phyloP scores from a whole-genome alignment of 805 yeast genomes.

The Wilhelminamyces savonicus region DNA sequence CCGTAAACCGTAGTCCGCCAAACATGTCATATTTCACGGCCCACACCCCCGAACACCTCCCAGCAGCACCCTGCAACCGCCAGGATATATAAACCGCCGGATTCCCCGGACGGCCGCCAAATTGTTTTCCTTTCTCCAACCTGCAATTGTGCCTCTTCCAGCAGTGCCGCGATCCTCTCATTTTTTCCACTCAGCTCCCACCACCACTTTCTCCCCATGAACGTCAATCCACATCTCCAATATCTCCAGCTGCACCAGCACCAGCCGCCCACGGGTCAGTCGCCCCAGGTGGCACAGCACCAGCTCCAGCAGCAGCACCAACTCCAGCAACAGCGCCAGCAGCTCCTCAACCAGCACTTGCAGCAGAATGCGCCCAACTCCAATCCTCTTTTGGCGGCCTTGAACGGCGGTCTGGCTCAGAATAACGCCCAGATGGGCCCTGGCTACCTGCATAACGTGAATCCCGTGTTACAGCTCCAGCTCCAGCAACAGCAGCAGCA shows the following conservation, averaged over 20 bases:
- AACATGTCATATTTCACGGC: too few relatives aligned
- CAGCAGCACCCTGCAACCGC: too few relatives aligned
- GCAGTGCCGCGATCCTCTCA: too few relatives aligned
- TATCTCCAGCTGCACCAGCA: slow-evolving; percentile 25
- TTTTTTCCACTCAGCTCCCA: too few relatives aligned
- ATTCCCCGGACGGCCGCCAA: too few relatives aligned
- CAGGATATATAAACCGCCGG: too few relatives aligned
- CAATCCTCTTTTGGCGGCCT: slow-evolving; percentile 31
- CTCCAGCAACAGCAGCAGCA: slow-evolving; percentile 5
- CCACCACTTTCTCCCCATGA: too few relatives aligned
- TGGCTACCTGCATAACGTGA: background rate
- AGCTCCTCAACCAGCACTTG: slow-evolving; percentile 24
- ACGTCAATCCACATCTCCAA: slow-evolving; percentile 38
- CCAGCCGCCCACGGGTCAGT: slow-evolving; percentile 14
- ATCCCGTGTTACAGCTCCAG: slow-evolving; percentile 1
- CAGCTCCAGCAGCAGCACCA: slow-evolving; percentile 23
- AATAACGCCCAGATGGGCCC: slow-evolving; percentile 1
- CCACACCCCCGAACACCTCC: too few relatives aligned
- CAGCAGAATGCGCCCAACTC: slow-evolving; percentile 23
- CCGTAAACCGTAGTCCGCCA: too few relatives aligned
- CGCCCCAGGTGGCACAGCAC: slow-evolving; percentile 31
- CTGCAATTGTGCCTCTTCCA: too few relatives aligned
- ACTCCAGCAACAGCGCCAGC: slow-evolving; percentile 26
- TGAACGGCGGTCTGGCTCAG: slow-evolving; percentile 32
- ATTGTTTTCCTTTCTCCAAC: too few relatives aligned